Evolutionary conservation across 495 filamentous ascomycete species (phyloP), one percentile per base, ranked within the genome.

Genomic region (Aspergillus affinis): DNA sequence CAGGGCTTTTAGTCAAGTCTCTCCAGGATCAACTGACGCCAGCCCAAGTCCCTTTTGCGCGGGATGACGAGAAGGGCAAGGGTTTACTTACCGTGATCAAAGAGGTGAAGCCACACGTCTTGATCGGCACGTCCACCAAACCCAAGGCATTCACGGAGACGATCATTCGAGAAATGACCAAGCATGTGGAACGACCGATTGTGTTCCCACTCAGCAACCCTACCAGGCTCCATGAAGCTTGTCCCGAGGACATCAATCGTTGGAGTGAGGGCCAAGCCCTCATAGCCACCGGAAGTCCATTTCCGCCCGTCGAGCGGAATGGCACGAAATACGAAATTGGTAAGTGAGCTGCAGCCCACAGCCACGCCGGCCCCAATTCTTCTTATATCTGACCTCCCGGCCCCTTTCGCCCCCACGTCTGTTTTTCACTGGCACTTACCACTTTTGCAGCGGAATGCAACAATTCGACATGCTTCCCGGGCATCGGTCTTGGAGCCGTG

Each of bases 141-240:
- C 90, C 91, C 5, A 83, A 85, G n/a, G 67, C 90, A 4, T 96
- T 97, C 71, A 92, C 88, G 0, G 78, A 91, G 61, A 82, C 90
- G 23, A 72, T 91, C 55, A 78, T 96, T 20, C 76, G 78, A 21
- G 90, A 87, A 63, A 95, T 97, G 90, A 86, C 88, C n/a, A 80
- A 82, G 29, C 84, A 93, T 61, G 84, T 90, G 1, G 80, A 89
- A 2, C 82, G 87, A 6, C 92, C 92, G 27, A 88, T 94, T 52
- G 84, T 97, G 54, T 85, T 96, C 57, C 92, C 92, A 0, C 81
- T 96, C 18, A 92, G 88, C 13, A 97, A 97, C 69, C 92, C 92
- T 3, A 97, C 92, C 0, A 77, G 84, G 0, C 83, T 95, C 0
- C 91, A 96, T 71, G 92, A 96, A 72, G 92, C 92, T 1, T 75